phyloP scores from a whole-genome alignment of 345 rosid genomes.

The Pelargonium nanum region DNA sequence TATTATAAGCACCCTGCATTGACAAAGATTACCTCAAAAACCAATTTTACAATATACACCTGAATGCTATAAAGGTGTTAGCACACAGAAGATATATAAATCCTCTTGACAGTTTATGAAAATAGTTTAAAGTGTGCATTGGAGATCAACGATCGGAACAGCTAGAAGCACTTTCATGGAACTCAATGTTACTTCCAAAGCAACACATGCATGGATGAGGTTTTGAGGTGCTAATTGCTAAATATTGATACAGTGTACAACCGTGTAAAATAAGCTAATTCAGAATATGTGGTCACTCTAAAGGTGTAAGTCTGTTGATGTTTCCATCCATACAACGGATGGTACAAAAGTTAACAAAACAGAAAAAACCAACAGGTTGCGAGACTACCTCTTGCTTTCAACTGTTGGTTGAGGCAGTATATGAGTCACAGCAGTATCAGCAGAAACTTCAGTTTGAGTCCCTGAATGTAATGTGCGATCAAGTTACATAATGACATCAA shows the following conservation, averaged over 20 bases:
- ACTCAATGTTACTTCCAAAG: no score
- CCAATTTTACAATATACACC: not conserved
- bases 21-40: not conserved
- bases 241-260: no score
- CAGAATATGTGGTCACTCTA: not conserved
- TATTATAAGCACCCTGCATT: constrained; percentile 59
- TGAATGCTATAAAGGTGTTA: not conserved
- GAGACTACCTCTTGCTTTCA: constrained; percentile 69
- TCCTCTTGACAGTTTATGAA: not conserved
- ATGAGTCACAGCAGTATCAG: constrained; percentile 43
- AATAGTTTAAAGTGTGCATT: not conserved
- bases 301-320: not conserved
- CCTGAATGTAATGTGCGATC: constrained; percentile 27
- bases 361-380: not conserved
- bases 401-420: constrained; percentile 65
- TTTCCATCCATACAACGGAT: not conserved
- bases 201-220: no score
- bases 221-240: no score
- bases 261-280: not conserved
- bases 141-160: not conserved
- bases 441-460: constrained; percentile 36
- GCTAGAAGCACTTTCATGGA: not conserved
- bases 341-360: no score
- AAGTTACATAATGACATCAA: not conserved
- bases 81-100: not conserved